Conservation (phyloP, 2,329 filamentous ascomycete species). For the Xylariales sp. region DNA sequence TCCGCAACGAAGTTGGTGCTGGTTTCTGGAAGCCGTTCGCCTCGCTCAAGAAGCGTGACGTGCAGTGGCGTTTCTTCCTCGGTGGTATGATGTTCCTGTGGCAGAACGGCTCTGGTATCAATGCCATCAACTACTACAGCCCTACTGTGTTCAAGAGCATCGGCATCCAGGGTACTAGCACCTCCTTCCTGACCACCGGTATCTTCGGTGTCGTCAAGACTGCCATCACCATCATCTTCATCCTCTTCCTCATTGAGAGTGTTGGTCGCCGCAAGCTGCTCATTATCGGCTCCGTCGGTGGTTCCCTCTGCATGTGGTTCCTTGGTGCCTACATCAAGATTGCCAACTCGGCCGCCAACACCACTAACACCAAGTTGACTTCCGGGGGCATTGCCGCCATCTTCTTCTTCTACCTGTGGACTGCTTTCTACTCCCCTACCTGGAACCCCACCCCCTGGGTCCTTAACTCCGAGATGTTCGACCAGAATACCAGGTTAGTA, state of each 20-base stretch:
- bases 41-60: no score
- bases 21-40: no score
- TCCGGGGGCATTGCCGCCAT: slow-evolving; percentile 53
- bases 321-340: slow-evolving; percentile 17
- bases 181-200: slow-evolving; percentile 58
- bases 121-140: slow-evolving; percentile 73
- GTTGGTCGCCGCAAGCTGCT: slow-evolving; percentile 15
- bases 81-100: no score
- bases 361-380: slow-evolving; percentile 20
- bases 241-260: slow-evolving; percentile 16
- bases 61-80: slow-evolving; percentile 14
- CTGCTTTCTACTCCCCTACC: slow-evolving; percentile 64
- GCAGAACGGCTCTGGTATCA: no score
- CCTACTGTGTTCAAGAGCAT: slow-evolving; percentile 62
- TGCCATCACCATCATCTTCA: slow-evolving; percentile 57
- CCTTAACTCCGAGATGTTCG: slow-evolving; percentile 71
- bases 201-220: slow-evolving; percentile 78
- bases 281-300: slow-evolving; percentile 15
- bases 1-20: background rate
- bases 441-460: slow-evolving; percentile 78
- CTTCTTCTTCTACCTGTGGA: slow-evolving; percentile 74
- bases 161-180: slow-evolving; percentile 40
- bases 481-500: slow-evolving; percentile 56
- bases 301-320: slow-evolving; percentile 20
- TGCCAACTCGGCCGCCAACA: slow-evolving; percentile 10